Evolutionary conservation across 768 basidiomycete genomes (phyloP).

Genomic region (Paxillus involutus): DNA sequence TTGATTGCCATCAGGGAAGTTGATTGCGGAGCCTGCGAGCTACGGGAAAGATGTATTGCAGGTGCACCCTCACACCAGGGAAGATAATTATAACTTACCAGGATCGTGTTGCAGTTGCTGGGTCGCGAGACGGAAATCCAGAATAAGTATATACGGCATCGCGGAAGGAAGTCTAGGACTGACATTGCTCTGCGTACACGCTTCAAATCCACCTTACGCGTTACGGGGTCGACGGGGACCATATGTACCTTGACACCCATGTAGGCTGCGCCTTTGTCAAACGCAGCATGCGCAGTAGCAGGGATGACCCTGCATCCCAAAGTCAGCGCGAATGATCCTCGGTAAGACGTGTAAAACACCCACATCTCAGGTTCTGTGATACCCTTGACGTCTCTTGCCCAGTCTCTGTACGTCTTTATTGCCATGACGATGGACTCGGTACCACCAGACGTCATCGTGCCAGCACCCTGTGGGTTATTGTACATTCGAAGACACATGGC

Average conservation of each 20-base stretch:
- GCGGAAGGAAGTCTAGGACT: slow-evolving; percentile 29
- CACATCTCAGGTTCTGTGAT: slow-evolving; percentile 94
- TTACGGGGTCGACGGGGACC: slow-evolving; percentile 75
- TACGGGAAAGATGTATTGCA: slow-evolving; percentile 24
- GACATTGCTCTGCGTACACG: slow-evolving; percentile 86
- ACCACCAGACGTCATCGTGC: slow-evolving; percentile 92
- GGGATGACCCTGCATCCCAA: slow-evolving; percentile 68
- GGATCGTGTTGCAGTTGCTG: slow-evolving; percentile 86
- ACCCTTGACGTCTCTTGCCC: slow-evolving; percentile 83
- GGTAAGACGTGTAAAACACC: slow-evolving; percentile 19
- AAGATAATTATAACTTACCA: slow-evolving; percentile 45
- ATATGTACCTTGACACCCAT: slow-evolving; percentile 87
- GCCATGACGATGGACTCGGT: slow-evolving; percentile 98
- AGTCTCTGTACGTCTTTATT: slow-evolving; percentile 91
- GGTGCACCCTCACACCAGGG: neutral
- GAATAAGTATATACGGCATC: slow-evolving; percentile 1
- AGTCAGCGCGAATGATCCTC: neutral
- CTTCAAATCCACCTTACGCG: slow-evolving; percentile 77
- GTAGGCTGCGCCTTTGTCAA: slow-evolving; percentile 90
- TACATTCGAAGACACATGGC: slow-evolving; percentile 85
- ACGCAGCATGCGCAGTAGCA: slow-evolving; percentile 87
- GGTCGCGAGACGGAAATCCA: neutral
- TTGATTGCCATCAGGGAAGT: slow-evolving; percentile 84
- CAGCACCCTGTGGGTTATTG: slow-evolving; percentile 82
- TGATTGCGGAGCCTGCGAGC: slow-evolving; percentile 85